Conservation (phyloP, 2,329 filamentous ascomycete species). For the Scedosporium apiospermum region DNA sequence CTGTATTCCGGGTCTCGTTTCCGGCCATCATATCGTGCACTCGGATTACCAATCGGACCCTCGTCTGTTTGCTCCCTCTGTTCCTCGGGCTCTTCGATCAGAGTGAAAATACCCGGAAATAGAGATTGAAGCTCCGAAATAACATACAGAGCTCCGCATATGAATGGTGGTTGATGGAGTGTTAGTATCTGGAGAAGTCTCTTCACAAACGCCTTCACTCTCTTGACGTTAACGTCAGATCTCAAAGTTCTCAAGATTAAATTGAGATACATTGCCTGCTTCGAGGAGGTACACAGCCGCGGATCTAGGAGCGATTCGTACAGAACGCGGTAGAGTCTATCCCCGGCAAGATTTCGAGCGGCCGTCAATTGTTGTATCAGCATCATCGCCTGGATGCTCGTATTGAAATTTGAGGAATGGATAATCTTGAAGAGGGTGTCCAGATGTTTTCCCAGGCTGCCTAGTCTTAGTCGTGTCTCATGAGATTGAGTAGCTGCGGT, state of each 20-base stretch:
- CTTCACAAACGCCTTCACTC: constrained; percentile 94
- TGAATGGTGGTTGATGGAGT: constrained; percentile 85
- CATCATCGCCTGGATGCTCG: constrained; percentile 88
- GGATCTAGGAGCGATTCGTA: constrained; percentile 94
- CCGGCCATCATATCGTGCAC: constrained; percentile 62
- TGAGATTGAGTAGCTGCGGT: neutral
- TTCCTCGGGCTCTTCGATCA: constrained; percentile 74
- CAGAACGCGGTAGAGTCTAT: constrained; percentile 88
- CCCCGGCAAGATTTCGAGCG: constrained; percentile 69
- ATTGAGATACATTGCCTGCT: constrained; percentile 92
- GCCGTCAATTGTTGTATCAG: constrained; percentile 87
- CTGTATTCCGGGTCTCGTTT: constrained; percentile 89
- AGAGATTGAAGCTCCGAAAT: constrained; percentile 69
- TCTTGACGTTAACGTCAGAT: constrained; percentile 77
- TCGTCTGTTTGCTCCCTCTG: constrained; percentile 13
- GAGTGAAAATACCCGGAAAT: constrained; percentile 70
- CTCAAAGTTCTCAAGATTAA: constrained; percentile 82
- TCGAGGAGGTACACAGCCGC: constrained; percentile 79
- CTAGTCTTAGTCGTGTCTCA: constrained; percentile 12
- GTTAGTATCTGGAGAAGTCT: constrained; percentile 79
- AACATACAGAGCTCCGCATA: constrained; percentile 86
- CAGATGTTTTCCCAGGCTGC: constrained; percentile 73
- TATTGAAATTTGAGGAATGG: constrained; percentile 98
- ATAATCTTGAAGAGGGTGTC: constrained; percentile 93
- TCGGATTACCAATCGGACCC: constrained; percentile 55